Conservation (phyloP, 495 filamentous ascomycete genomes). For the Parmelia sp. region DNA sequence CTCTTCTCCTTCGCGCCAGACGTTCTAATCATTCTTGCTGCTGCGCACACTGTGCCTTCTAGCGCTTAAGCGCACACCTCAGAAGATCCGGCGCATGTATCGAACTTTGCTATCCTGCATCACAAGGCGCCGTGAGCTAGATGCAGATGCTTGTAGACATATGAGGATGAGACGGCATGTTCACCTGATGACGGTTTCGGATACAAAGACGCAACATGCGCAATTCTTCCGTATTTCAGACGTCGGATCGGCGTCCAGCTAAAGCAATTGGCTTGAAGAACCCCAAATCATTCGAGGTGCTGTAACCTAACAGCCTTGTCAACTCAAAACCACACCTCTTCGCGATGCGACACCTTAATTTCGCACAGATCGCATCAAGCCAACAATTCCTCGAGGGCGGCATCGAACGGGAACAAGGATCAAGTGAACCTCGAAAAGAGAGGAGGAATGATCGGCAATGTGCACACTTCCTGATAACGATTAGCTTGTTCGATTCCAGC, state of each 20-base stretch:
- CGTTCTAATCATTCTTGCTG: background rate
- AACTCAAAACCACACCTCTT: background rate
- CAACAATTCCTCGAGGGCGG: background rate
- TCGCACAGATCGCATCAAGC: background rate
- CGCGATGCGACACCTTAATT: background rate
- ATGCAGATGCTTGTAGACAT: background rate
- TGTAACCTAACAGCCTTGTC: slow-evolving; percentile 1
- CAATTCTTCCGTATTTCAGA: slow-evolving; percentile 4
- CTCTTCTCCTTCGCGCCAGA: background rate
- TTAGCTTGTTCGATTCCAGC: background rate
- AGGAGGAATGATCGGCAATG: background rate
- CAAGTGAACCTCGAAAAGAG: background rate
- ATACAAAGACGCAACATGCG: slow-evolving; percentile 9
- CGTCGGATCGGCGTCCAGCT: background rate
- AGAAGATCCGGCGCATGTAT: slow-evolving; percentile 10
- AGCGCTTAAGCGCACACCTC: slow-evolving; percentile 16
- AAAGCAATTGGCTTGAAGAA: background rate
- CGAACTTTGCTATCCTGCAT: background rate
- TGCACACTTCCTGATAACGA: background rate
- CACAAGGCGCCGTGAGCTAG: background rate
- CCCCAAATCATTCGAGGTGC: slow-evolving; percentile 10
- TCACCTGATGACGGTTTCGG: background rate
- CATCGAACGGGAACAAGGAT: background rate
- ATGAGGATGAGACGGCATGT: background rate
- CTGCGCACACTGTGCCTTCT: background rate